phyloP scores from a whole-genome alignment of 495 filamentous ascomycete species.

The Cercophora sp. region DNA sequence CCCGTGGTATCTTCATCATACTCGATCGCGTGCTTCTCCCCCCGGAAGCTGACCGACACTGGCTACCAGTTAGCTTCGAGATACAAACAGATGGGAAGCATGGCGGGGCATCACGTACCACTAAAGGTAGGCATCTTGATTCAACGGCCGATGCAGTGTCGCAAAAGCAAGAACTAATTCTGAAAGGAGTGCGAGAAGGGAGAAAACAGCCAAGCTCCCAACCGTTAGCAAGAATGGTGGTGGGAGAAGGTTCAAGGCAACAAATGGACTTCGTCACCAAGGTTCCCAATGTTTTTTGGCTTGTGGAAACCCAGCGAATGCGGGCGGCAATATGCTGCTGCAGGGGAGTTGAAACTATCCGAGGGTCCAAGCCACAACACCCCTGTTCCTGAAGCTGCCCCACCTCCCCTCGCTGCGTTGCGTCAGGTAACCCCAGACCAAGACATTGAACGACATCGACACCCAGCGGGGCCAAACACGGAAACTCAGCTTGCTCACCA shows the following conservation, averaged over 20 bases:
- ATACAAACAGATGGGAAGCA: background rate
- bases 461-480: background rate
- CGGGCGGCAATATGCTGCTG: background rate
- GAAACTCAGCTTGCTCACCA: no score
- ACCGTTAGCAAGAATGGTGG: no score
- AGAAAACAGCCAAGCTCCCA: no score
- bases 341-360: background rate
- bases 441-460: background rate
- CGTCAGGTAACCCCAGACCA: background rate
- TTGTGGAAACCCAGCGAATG: constrained; percentile 21
- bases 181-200: no score
- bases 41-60: constrained; percentile 94
- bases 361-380: constrained; percentile 1
- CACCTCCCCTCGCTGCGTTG: background rate
- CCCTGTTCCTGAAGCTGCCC: background rate
- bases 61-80: constrained; percentile 12
- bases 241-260: no score
- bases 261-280: constrained; percentile 18
- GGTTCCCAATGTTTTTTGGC: constrained; percentile 6
- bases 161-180: background rate
- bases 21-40: constrained; percentile 90
- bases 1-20: constrained; percentile 79
- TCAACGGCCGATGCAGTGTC: background rate
- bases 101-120: background rate
- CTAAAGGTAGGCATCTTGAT: background rate